Evolutionary conservation across 2,329 filamentous ascomycete species (phyloP).

Genomic region (Nigrospora sphaerica): DNA sequence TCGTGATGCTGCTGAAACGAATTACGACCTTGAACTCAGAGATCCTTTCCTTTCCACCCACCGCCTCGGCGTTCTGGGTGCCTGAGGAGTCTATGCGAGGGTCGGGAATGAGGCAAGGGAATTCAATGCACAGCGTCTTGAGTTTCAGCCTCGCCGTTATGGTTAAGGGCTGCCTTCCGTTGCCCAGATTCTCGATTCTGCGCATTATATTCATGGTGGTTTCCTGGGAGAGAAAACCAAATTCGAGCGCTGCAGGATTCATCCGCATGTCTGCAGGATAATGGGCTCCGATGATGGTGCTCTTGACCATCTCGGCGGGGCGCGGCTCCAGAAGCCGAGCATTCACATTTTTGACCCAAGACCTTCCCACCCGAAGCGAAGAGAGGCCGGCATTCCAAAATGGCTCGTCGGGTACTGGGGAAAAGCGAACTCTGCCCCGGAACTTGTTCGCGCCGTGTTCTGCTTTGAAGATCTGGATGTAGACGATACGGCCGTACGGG

Average conservation of each 20-base stretch:
- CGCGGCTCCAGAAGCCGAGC: not conserved
- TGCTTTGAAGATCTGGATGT: slow-evolving; percentile 48
- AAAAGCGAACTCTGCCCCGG: slow-evolving; percentile 46
- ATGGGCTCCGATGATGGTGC: slow-evolving; percentile 20
- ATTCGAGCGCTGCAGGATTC: slow-evolving; percentile 41
- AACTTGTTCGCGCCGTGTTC: slow-evolving; percentile 28
- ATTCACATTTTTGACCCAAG: not conserved
- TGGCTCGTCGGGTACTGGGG: slow-evolving; percentile 41
- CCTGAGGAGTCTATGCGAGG: slow-evolving; percentile 10
- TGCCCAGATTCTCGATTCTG: slow-evolving; percentile 19
- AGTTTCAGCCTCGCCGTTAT: slow-evolving; percentile 31
- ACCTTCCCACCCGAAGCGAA: slow-evolving; percentile 8
- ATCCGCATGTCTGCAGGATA: slow-evolving; percentile 32
- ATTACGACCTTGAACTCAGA: slow-evolving; percentile 32
- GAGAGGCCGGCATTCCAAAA: slow-evolving; percentile 41
- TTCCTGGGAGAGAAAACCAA: slow-evolving; percentile 52
- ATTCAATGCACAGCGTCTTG: slow-evolving; percentile 32
- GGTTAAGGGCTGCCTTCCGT: slow-evolving; percentile 12
- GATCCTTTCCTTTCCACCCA: not conserved
- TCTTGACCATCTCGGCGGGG: slow-evolving; percentile 11
- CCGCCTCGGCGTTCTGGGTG: slow-evolving; percentile 3
- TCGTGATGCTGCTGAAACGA: slow-evolving; percentile 37
- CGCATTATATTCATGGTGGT: slow-evolving; percentile 54
- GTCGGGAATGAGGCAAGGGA: slow-evolving; percentile 20
- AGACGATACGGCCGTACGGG: slow-evolving; percentile 42